A percentile compares a stretch with the other conserved stretches of the same genome.
phyloP scores from a whole-genome alignment of 2,329 filamentous ascomycete species.

The Colletotrichum sp. region DNA sequence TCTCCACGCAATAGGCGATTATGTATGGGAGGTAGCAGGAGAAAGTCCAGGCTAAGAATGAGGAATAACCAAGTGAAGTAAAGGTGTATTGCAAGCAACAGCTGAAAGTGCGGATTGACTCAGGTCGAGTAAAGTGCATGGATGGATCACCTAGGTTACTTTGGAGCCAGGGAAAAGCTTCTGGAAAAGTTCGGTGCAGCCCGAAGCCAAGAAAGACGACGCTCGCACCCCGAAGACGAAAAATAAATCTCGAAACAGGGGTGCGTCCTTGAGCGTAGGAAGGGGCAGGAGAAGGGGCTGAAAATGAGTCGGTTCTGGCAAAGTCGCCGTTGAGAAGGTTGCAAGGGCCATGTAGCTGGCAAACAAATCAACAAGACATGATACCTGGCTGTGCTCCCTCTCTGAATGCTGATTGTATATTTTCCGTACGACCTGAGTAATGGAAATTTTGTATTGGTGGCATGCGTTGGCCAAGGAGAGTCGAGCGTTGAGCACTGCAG shows the following conservation, averaged over 20 bases:
- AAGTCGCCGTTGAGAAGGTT: neutral
- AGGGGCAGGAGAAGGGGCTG: constrained; percentile 9
- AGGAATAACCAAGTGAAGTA: neutral
- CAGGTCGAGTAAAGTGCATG: neutral
- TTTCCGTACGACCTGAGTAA: neutral
- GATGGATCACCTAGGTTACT: neutral
- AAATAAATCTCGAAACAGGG: constrained; percentile 14
- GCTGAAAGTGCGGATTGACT: neutral
- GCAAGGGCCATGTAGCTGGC: neutral
- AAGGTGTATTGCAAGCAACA: neutral
- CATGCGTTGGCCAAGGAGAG: neutral
- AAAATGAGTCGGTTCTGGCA: neutral
- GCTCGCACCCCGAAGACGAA: neutral
- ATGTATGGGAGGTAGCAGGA: neutral
- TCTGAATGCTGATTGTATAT: neutral
- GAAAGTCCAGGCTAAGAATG: neutral
- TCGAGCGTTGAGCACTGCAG: neutral
- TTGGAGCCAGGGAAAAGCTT: neutral
- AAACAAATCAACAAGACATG: neutral
- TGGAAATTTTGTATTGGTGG: neutral
- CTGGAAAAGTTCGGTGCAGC: neutral
- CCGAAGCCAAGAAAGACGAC: neutral
- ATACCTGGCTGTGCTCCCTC: neutral
- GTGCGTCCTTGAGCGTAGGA: constrained; percentile 4
- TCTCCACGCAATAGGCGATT: neutral